Evolutionary conservation across 768 basidiomycete genomes (phyloP), one percentile per base, ranked within the genome.

Genomic region (Sporobolomyces pararoseus): DNA sequence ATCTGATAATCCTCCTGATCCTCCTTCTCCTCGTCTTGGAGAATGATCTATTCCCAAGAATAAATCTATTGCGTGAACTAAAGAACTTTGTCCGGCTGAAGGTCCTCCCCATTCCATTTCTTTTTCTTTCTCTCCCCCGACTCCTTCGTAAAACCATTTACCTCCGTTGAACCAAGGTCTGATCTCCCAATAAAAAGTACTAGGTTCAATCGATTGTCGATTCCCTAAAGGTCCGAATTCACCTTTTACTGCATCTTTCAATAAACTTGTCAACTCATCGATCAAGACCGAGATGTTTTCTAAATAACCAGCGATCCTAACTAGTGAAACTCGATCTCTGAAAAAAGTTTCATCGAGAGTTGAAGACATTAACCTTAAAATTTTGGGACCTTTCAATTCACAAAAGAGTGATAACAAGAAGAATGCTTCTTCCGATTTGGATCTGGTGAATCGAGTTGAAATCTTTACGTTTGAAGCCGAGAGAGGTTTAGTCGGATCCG

Each of bases 91-190:
- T 2, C 95, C 95, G 2, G 92, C 95, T 14, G 90, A 92, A 29
- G 95, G 94, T 0, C 95, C 95, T 1, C 70, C 74, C 49, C 63
- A 67, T 29, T 71, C 69, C 34, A 84, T 81, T 32, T 81, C 83
- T n/a, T 80, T 71, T 13, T 76, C 76, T 31, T 79, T 81, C 37
- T 84, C 80, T 7, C 83, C 82, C 0, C 68, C 73, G 12, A 90
- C 85, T 0, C 90, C 91, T 76, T 92, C 88, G 78, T 89, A 97
- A 47, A 87, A 81, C 82, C 82, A 83, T 46, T 88, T 86, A 72
- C 89, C 90, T 19, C 94, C 94, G 62, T 88, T 87, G 80, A 85
- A 95, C 95, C 95, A 99, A 2, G 91, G 93, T 60, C 95, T 86
- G 74, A 91, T 86, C 66, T 87, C 83, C 84, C 88, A 89, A 80